These are phyloP conservation scores for Logfia minima DNA, from an alignment of 129 eudicot genomes.

Conservation along the genomic window DNA sequence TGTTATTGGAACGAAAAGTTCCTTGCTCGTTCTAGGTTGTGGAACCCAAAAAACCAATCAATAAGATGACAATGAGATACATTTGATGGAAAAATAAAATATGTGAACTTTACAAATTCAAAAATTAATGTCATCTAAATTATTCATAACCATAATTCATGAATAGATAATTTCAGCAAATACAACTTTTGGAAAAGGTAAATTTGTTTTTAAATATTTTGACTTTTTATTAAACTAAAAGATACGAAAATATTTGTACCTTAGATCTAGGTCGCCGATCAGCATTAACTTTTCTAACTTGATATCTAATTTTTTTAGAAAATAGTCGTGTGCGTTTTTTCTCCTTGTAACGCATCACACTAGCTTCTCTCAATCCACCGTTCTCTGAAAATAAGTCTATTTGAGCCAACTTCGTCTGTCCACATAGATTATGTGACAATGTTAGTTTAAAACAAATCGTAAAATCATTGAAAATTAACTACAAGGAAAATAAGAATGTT, in stretches of 20 bases:
- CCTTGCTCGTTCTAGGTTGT: neutral
- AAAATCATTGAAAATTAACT: neutral
- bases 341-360: slow-evolving; percentile 85
- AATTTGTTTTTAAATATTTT: too few species aligned
- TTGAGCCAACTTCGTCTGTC: slow-evolving; percentile 67
- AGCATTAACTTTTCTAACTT: slow-evolving; percentile 84
- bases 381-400: slow-evolving; percentile 73
- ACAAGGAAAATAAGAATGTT: neutral
- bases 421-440: neutral
- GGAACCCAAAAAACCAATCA: slow-evolving; percentile 26
- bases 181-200: neutral
- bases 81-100: neutral
- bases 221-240: too few species aligned
- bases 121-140: too few species aligned
- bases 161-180: too few species aligned
- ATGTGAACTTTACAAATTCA: neutral
- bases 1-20: neutral
- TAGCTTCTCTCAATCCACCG: slow-evolving; percentile 76
- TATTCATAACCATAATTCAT: neutral
- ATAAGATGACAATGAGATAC: slow-evolving; percentile 13
- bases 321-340: slow-evolving; percentile 70
- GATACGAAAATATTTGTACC: slow-evolving; percentile 35
- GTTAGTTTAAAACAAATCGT: neutral
- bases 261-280: slow-evolving; percentile 93
- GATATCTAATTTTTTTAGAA: slow-evolving; percentile 87